Evolutionary conservation across 352 stramenopile species (phyloP).

Genomic region (Globisporangium cederbergense): DNA sequence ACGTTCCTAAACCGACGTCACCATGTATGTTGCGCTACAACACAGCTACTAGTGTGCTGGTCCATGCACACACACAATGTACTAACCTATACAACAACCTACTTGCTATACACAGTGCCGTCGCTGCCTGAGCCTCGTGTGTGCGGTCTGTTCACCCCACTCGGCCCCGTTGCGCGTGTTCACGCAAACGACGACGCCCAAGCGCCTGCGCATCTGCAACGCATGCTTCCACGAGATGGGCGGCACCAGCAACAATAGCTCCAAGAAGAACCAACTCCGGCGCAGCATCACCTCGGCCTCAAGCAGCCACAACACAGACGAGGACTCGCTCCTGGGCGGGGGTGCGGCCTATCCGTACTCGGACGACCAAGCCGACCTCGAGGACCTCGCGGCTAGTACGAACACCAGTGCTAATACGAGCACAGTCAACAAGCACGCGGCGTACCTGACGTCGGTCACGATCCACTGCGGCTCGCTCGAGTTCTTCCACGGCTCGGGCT

Average conservation of each 20-base stretch:
- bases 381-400: background rate
- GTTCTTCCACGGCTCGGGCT: conserved; percentile 48
- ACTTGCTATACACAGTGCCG: conserved; percentile 33
- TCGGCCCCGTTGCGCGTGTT: conserved; percentile 50
- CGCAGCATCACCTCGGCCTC: background rate
- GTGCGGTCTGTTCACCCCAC: conserved; percentile 58
- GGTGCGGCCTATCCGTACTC: conserved; percentile 6
- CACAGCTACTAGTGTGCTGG: background rate
- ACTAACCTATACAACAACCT: background rate
- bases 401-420: background rate
- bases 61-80: background rate
- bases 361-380: background rate
- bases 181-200: conserved; percentile 29
- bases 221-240: conserved; percentile 35
- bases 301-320: conserved; percentile 6
- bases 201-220: conserved; percentile 46
- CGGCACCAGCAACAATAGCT: background rate
- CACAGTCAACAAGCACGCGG: background rate
- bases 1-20: conserved; percentile 73
- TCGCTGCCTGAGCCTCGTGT: conserved; percentile 59
- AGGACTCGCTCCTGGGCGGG: background rate
- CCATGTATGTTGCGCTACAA: conserved; percentile 37
- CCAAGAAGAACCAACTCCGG: conserved; percentile 1
- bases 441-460: conserved; percentile 23
- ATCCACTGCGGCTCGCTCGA: conserved; percentile 51